Evolutionary conservation across 805 yeast species (phyloP), one percentile per base, ranked within the genome.

Genomic region (Isabelozyma heimii): DNA sequence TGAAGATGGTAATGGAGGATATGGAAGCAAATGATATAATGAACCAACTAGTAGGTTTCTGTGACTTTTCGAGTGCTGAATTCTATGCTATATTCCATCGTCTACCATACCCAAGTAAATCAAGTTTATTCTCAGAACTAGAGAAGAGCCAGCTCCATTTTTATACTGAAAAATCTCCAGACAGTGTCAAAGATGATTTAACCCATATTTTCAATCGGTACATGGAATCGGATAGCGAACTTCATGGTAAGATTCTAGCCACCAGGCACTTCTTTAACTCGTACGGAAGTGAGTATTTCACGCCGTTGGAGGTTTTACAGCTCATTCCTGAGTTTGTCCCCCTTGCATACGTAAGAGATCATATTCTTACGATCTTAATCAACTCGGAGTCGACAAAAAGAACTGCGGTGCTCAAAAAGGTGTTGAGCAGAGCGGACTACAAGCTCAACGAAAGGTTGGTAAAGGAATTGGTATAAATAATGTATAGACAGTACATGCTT

Each of bases 31-130:
- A 38, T 14, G 9, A 24, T n/a, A 8, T 14, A 38, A 16, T 35
- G 33, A 9, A 27, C 30, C 14, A 37, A 1, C 44, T 66, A 30
- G 55, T 66, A 5, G 58, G 58, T 1, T 51, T 54, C 10, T 51
- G 58, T 8, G 78, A 73, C 49, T 70, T 50, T 49, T 60, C 68
- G 5, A 50, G 64, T 4, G 75, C 76, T 3, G 78, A 73, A 43
- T 58, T 56, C 45, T 53, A 56, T 40, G 69, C 68, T 0, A 30
- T 66, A 1, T 43, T 55, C 40, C 58, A 55, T 3, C 46, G 47
- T 8, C 50, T 65, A 6, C 69, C 70, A 0, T 47, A 52, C 4
- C 64, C 70, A 3, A 42, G 54, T 6, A 45, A 39, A 1, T 46
- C 52, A 5, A 58, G 53, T 33, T 66, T 62, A 47, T 48, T 50